Percentiles rank a stretch among this genome's conserved stretches.
Conservation (phyloP, 495 filamentous ascomycete species). For the Hypoxylon trugodes region DNA sequence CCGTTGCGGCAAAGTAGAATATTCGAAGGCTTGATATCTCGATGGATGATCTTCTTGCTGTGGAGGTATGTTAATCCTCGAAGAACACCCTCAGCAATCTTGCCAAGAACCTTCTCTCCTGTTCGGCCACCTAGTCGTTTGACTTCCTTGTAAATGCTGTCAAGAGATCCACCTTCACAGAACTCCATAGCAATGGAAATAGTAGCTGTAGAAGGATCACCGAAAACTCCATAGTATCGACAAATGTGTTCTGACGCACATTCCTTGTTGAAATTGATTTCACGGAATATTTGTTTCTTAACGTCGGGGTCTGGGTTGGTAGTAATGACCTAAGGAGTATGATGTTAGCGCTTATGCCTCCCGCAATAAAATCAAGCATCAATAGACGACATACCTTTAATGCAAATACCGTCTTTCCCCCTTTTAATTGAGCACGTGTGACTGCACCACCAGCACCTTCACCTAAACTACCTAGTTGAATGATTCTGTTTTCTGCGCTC, state of each 20-base stretch:
- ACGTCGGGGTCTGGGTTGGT: conserved; percentile 97
- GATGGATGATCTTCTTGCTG: conserved; percentile 94
- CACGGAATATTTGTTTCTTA: conserved; percentile 95
- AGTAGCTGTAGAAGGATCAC: conserved; percentile 89
- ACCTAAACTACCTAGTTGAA: conserved; percentile 88
- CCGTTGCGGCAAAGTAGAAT: conserved; percentile 92
- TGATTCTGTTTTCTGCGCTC: conserved; percentile 83
- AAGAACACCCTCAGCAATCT: conserved; percentile 94
- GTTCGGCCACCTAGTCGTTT: conserved; percentile 93
- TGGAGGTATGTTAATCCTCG: conserved; percentile 97
- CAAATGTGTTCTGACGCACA: conserved; percentile 95
- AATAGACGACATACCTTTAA: conserved; percentile 75
- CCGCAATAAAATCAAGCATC: neutral
- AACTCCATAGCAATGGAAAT: conserved; percentile 99
- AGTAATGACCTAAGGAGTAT: conserved; percentile 81
- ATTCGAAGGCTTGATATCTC: conserved; percentile 99
- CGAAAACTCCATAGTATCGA: conserved; percentile 95
- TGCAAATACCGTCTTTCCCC: conserved; percentile 93
- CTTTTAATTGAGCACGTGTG: conserved; percentile 86
- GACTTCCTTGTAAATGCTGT: conserved; percentile 96
- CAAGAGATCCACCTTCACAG: conserved; percentile 93
- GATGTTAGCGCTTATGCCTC: conserved; percentile 37
- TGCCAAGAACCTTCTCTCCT: conserved; percentile 97
- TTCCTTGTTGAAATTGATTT: conserved; percentile 96
- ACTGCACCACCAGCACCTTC: conserved; percentile 97